Conservation (phyloP, 495 filamentous ascomycete genomes). For the Hyaloscypha bicolor region DNA sequence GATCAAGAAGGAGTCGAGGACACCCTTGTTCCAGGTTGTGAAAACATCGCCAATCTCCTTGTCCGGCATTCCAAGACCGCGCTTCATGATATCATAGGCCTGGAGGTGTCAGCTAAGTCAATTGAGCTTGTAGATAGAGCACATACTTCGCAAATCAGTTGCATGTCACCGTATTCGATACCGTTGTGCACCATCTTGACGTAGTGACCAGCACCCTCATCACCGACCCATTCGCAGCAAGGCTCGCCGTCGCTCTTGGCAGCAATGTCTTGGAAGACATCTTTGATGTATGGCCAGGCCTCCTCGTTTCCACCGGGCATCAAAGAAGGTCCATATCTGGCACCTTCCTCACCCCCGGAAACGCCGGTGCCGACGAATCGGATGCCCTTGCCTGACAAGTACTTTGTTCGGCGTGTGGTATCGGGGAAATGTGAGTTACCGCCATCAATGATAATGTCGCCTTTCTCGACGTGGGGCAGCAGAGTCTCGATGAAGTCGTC, state of each 20-base stretch:
- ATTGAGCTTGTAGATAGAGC: conserved; percentile 15
- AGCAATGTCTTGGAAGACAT: conserved; percentile 95
- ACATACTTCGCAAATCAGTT: conserved; percentile 95
- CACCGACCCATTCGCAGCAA: conserved; percentile 99
- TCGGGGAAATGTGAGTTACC: conserved; percentile 99
- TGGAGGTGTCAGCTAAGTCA: conserved; percentile 42
- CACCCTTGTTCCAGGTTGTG: conserved; percentile 96
- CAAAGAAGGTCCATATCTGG: conserved; percentile 92
- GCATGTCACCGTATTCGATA: conserved; percentile 99
- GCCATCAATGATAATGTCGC: conserved; percentile 99
- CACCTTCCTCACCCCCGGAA: conserved; percentile 98
- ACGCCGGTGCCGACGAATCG: conserved; percentile 97
- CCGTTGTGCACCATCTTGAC: conserved; percentile 99
- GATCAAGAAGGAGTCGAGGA: conserved; percentile 98
- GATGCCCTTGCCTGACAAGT: conserved; percentile 83
- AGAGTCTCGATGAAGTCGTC: conserved; percentile 98
- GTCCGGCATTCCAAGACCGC: conserved; percentile 78
- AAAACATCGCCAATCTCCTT: conserved; percentile 97
- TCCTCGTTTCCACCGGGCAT: conserved; percentile 99
- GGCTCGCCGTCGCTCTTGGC: conserved; percentile 96
- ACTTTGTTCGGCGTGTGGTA: conserved; percentile 91
- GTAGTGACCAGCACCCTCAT: conserved; percentile 98
- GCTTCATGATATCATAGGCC: conserved; percentile 99
- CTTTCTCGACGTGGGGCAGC: conserved; percentile 83
- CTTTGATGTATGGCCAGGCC: conserved; percentile 98